Evolutionary conservation across 768 basidiomycete species (phyloP), one percentile per base, ranked within the genome.

Genomic region (Cystofilobasidium ferigula): DNA sequence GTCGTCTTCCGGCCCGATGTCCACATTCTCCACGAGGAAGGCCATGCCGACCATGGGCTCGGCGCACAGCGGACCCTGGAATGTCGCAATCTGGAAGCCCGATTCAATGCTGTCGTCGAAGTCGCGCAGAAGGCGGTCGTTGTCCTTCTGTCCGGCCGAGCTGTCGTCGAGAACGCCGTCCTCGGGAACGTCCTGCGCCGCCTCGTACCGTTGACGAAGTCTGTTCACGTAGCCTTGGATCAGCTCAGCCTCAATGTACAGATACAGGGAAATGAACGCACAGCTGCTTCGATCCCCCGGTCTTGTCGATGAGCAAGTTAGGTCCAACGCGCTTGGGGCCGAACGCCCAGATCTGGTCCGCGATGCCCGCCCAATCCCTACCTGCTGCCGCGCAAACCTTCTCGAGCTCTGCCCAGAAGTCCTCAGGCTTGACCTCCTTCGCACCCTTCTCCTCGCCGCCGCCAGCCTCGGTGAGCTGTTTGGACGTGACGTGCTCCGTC

Each of bases 41-140:
- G 85, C 89, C 78, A 99, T 78, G 0, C 94, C 94, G 70, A 93
- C 86, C 10, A 97, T 84, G 1, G 95, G 95, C 75, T 99, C 95
- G 9, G 86, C 87, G 71, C 95, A 98, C 24, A 99, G 77, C 16
- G 95, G 94, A 0, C 95, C 95, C 76, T 93, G 90, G 74, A 91
- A 87, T 1, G 86, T 87, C 0, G 91, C 93, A 56, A 98, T 82
- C 77, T 95, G 93, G 77, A 99, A 99, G 1, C 93, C 94, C 5
- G 86, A 87, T 74, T 97, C 92, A 35, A 98, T 80, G 69, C 87
- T 81, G 62, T 84, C 84, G 70, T 92, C 86, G 69, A 97, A 88
- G 69, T 90, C 84, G n/a, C 67, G 56, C 22, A 62, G 45, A n/a
- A 68, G 62, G 13, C 67, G 67, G 22, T 42, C 56, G 32, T 68